Base-by-base conservation (phyloP, 1,284 basidiomycete genomes). In the Marasmius fiardii region DNA sequence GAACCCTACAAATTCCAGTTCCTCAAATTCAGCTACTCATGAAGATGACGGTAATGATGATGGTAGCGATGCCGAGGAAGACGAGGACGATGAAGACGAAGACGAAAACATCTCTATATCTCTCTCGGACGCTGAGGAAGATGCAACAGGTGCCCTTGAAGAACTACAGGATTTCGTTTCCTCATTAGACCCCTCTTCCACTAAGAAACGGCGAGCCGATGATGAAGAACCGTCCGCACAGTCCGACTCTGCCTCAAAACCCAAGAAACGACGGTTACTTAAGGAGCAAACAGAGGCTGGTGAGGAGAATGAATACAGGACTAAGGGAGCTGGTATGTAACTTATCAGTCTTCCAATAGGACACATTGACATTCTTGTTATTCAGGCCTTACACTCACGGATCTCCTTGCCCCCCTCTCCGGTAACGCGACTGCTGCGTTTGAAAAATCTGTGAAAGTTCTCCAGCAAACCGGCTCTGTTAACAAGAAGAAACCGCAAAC, bases 271-370 rank as follows among this genome's bases (percentile, higher is more conserved):
- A 39, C 81, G 85, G 14, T 67, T 87, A 1, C 66, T 92, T 35
- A 76, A 81, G 55, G 93, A 95, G 64, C 78, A 78, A 43, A 90
- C 86, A 2, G 88, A 92, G 66, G 83, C 82, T 28, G 88, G 90
- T 2, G 77, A 78, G 28, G 92, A 94, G 70, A 85, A 80, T 63
- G 89, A 90, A 63, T 92, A 90, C 63, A 77, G 81, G 18, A 79
- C 80, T 45, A 73, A 74, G 57, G 64, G 75, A 48, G 67, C 73
- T 60, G 79, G 86, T 86, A 63, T 20, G 61, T 69, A 3, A 18
- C 16, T 23, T 45, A 10, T 8, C 18, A 48, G 16, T 43, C 51
- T 37, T 58, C 54, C 28, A 39, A 26, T 55, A 16, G 6, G 18
- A 18, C 33, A 35, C 18, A 23, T 52, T 50, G 47, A 47, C 43